Evolutionary conservation across 2,329 filamentous ascomycete genomes (phyloP).

Genomic region (Aspergillus novofumigatus): DNA sequence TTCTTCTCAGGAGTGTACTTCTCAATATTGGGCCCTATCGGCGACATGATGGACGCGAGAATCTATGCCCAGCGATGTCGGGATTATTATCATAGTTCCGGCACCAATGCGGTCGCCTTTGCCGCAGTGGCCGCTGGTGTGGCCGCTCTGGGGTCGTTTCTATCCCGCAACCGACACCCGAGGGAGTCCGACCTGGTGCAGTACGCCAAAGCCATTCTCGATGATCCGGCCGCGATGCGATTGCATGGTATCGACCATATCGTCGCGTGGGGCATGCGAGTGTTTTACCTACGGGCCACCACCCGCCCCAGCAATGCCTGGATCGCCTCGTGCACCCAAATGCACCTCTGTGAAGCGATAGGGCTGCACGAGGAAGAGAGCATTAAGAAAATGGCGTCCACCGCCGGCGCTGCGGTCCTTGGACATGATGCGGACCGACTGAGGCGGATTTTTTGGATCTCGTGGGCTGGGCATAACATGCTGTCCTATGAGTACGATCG

Average conservation of each 20-base stretch:
- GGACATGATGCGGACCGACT: conserved; percentile 30
- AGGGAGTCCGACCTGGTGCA: conserved; percentile 26
- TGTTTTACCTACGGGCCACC: conserved; percentile 28
- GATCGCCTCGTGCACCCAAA: conserved; percentile 28
- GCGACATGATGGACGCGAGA: conserved; percentile 20
- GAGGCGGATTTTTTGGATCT: conserved; percentile 31
- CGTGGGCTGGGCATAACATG: conserved; percentile 30
- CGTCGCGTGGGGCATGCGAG: conserved; percentile 26
- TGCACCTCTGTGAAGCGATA: conserved; percentile 28
- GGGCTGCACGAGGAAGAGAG: conserved; percentile 27
- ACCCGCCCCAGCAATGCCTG: conserved; percentile 29
- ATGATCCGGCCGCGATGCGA: conserved; percentile 27
- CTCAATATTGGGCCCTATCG: conserved; percentile 17
- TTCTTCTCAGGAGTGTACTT: conserved; percentile 22
- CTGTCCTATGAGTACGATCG: conserved; percentile 31
- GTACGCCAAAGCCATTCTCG: conserved; percentile 30
- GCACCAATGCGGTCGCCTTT: conserved; percentile 18
- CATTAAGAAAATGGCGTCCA: conserved; percentile 24
- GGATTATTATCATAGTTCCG: conserved; percentile 20
- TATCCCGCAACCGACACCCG: conserved; percentile 20
- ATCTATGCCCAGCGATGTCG: conserved; percentile 26
- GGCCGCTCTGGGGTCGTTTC: conserved; percentile 26
- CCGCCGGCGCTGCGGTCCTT: conserved; percentile 13
- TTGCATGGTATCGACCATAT: conserved; percentile 24
- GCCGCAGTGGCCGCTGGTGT: conserved; percentile 26